Evolutionary conservation across 2,329 filamentous ascomycete species (phyloP).

Genomic region (Camptophora hylomeconis): DNA sequence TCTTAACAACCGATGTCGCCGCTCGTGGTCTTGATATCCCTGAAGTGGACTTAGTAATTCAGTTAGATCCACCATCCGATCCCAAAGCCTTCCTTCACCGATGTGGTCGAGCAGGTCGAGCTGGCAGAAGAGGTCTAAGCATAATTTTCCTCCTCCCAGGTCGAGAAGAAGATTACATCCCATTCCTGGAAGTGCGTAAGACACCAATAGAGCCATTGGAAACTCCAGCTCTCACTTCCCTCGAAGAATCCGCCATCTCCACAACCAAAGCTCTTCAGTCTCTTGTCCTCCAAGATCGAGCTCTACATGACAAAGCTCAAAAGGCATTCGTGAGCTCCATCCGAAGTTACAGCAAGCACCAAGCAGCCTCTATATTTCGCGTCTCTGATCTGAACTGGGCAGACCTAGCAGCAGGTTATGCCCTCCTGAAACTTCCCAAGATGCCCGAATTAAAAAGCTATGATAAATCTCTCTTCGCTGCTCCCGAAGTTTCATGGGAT

Average conservation of each 20-base stretch:
- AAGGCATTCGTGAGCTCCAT: constrained; percentile 90
- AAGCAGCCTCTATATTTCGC: constrained; percentile 82
- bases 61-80: constrained; percentile 74
- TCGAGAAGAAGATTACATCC: constrained; percentile 77
- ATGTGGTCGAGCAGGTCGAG: constrained; percentile 50
- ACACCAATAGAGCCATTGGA: constrained; percentile 61
- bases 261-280: constrained; percentile 50
- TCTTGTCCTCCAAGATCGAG: constrained; percentile 43
- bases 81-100: constrained; percentile 69
- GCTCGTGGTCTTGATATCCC: constrained; percentile 86
- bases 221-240: constrained; percentile 43
- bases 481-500: constrained; percentile 53
- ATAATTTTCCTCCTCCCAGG: constrained; percentile 77
- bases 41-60: constrained; percentile 78
- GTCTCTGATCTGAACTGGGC: constrained; percentile 72
- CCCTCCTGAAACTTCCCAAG: constrained; percentile 69
- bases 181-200: constrained; percentile 74
- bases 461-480: constrained; percentile 52
- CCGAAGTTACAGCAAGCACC: constrained; percentile 79
- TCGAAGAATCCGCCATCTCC: constrained; percentile 45
- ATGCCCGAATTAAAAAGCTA: constrained; percentile 83
- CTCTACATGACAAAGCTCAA: constrained; percentile 75
- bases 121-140: constrained; percentile 61
- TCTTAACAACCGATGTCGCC: constrained; percentile 86
- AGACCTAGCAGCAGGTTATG: constrained; percentile 71